These are phyloP conservation scores for Amaranthus tricolor DNA, from an alignment of 179 eudicot genomes.

Conservation along the genomic window DNA sequence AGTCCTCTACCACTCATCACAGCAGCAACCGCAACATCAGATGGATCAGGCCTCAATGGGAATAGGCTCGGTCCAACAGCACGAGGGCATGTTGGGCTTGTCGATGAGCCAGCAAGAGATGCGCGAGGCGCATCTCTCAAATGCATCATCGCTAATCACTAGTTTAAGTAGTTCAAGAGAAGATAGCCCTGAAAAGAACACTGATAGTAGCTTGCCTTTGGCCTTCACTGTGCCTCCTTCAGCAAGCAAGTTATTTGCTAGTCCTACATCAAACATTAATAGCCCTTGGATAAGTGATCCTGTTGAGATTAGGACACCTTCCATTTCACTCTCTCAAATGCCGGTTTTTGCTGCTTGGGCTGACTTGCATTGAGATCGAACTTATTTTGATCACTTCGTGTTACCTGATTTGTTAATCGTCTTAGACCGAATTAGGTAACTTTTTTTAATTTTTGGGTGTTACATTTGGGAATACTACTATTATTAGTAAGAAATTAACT, in stretches of 20 bases:
- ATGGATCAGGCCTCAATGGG: constrained; percentile 17
- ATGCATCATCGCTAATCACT: constrained; percentile 48
- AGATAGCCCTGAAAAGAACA: constrained; percentile 53
- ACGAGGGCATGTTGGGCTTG: constrained; percentile 11
- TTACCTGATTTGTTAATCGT: not conserved
- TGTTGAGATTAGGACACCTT: constrained; percentile 39
- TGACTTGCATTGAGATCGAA: constrained; percentile 33
- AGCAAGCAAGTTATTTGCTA: constrained; percentile 37
- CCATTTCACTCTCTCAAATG: constrained; percentile 36
- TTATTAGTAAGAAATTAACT: not conserved
- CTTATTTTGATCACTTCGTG: not conserved
- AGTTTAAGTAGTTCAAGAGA: constrained; percentile 60
- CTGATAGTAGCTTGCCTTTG: constrained; percentile 28
- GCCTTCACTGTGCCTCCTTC: constrained; percentile 48
- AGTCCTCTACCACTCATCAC: constrained; percentile 32
- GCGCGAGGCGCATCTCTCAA: constrained; percentile 35
- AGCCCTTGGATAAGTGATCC: constrained; percentile 49
- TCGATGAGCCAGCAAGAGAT: constrained; percentile 29
- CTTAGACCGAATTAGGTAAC: not conserved
- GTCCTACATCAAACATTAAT: constrained; percentile 22
- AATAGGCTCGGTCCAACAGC: constrained; percentile 22
- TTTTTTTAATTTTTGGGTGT: not conserved
- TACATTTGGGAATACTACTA: not conserved
- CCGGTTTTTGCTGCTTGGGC: constrained; percentile 69
- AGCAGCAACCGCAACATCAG: constrained; percentile 22